Evolutionary conservation across 2,329 filamentous ascomycete species (phyloP).

Genomic region (Cercospora citrullina): DNA sequence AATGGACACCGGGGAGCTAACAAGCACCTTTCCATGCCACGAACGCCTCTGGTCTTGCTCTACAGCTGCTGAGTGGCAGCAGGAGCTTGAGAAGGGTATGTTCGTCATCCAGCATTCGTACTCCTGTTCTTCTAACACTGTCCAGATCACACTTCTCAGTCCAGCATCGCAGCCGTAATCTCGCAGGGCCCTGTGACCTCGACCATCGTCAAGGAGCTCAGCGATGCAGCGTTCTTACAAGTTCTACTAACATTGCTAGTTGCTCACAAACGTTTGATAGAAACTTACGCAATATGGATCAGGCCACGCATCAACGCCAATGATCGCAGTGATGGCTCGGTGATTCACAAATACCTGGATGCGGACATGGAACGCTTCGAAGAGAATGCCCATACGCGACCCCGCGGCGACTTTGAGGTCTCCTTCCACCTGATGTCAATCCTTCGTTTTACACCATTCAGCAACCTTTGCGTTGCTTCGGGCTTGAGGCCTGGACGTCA

Average conservation of each 20-base stretch:
- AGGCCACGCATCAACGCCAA: constrained; percentile 6
- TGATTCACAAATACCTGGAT: constrained; percentile 11
- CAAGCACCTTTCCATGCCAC: constrained; percentile 1
- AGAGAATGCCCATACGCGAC: not conserved
- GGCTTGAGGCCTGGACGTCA: constrained; percentile 2
- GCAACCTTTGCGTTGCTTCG: not conserved
- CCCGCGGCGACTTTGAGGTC: constrained; percentile 4
- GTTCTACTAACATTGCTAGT: constrained; percentile 12
- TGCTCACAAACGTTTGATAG: constrained; percentile 3
- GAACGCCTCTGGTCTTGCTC: constrained; percentile 10
- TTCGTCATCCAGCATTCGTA: not conserved
- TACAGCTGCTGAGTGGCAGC: constrained; percentile 7
- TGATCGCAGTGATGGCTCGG: constrained; percentile 4
- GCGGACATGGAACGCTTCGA: constrained; percentile 15
- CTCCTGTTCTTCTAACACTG: not conserved
- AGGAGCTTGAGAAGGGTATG: constrained; percentile 2
- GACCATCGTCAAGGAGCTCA: constrained; percentile 7
- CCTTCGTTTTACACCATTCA: constrained; percentile 13
- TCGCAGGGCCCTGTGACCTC: constrained; percentile 2
- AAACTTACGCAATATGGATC: constrained; percentile 11
- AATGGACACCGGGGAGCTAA: constrained; percentile 13
- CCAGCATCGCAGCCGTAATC: constrained; percentile 7
- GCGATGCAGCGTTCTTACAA: constrained; percentile 8
- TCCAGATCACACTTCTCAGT: not conserved
- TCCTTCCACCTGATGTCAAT: constrained; percentile 8